Percentiles rank a stretch among this genome's conserved stretches.
Conservation (phyloP, 805 yeast species). For the Lipomyces kockii region DNA sequence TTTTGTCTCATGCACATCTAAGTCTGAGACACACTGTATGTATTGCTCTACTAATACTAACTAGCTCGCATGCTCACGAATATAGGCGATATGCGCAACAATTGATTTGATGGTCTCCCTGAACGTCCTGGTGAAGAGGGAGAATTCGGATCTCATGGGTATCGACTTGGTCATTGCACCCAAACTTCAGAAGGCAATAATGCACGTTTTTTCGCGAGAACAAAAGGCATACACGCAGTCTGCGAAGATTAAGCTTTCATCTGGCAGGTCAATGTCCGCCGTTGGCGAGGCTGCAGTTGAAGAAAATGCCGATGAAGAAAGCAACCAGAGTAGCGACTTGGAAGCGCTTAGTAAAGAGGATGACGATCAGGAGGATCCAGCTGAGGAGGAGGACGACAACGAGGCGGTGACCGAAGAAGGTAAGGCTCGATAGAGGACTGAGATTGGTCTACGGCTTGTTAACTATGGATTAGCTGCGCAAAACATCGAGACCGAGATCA, state of each 20-base stretch:
- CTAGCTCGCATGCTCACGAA: neutral
- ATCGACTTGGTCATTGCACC: slow-evolving; percentile 4
- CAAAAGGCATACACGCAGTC: slow-evolving; percentile 18
- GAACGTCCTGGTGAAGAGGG: slow-evolving; percentile 15
- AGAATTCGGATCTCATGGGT: slow-evolving; percentile 3
- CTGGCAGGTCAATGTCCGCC: neutral
- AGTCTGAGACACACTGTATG: slow-evolving; percentile 14
- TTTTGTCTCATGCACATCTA: slow-evolving; percentile 4
- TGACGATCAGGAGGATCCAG: slow-evolving; percentile 3
- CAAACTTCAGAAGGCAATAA: slow-evolving; percentile 16
- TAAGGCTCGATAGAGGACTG: neutral
- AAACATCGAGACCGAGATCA: slow-evolving; percentile 18
- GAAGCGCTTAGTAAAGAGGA: slow-evolving; percentile 7
- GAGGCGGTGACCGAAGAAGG: slow-evolving; percentile 10
- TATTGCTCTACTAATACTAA: neutral
- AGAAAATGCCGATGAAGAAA: slow-evolving; percentile 8
- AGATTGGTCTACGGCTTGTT: neutral
- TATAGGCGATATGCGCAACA: slow-evolving; percentile 17
- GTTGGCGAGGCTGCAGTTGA: slow-evolving; percentile 13
- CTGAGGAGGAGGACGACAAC: slow-evolving; percentile 7
- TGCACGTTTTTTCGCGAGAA: slow-evolving; percentile 16
- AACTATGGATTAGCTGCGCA: neutral
- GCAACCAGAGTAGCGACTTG: neutral
- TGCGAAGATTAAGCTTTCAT: slow-evolving; percentile 15
- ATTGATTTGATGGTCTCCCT: slow-evolving; percentile 22